Percentiles rank a stretch among this genome's conserved stretches.
Evolutionary conservation across 805 yeast genomes (phyloP).

Genomic region (Sungouiella blattae): DNA sequence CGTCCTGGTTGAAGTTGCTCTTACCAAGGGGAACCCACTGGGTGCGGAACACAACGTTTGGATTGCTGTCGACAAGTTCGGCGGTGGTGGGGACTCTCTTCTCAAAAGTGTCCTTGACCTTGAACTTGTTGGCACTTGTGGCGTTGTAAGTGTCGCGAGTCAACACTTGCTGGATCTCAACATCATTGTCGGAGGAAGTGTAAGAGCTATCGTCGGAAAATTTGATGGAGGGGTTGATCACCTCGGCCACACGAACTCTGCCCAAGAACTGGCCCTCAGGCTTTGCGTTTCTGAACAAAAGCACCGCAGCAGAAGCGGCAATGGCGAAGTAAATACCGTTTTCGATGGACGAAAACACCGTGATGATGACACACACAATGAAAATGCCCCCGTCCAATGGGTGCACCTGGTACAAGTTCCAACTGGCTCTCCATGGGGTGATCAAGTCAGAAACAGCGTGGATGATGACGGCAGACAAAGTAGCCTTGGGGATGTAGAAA

Average conservation of each 20-base stretch:
- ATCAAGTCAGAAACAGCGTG: slow-evolving; percentile 89
- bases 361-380: slow-evolving; percentile 65
- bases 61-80: slow-evolving; percentile 23
- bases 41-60: slow-evolving; percentile 45
- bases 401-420: slow-evolving; percentile 64
- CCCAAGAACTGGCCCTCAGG: slow-evolving; percentile 86
- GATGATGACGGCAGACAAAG: slow-evolving; percentile 81
- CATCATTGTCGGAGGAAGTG: slow-evolving; percentile 21
- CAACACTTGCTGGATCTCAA: slow-evolving; percentile 44
- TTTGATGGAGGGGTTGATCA: slow-evolving; percentile 56
- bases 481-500: slow-evolving; percentile 87
- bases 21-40: slow-evolving; percentile 66
- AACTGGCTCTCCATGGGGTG: slow-evolving; percentile 63
- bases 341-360: slow-evolving; percentile 79
- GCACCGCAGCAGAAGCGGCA: slow-evolving; percentile 72
- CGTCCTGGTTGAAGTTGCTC: slow-evolving; percentile 50
- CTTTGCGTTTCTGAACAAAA: slow-evolving; percentile 71
- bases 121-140: slow-evolving; percentile 19
- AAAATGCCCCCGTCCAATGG: slow-evolving; percentile 77
- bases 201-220: slow-evolving; percentile 12
- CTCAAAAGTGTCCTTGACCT: slow-evolving; percentile 12
- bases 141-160: slow-evolving; percentile 26
- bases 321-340: slow-evolving; percentile 89
- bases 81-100: slow-evolving; percentile 19
- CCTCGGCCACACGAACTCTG: slow-evolving; percentile 65